Conservation (phyloP, 148 eudicot species). For the Rheum nobile region DNA sequence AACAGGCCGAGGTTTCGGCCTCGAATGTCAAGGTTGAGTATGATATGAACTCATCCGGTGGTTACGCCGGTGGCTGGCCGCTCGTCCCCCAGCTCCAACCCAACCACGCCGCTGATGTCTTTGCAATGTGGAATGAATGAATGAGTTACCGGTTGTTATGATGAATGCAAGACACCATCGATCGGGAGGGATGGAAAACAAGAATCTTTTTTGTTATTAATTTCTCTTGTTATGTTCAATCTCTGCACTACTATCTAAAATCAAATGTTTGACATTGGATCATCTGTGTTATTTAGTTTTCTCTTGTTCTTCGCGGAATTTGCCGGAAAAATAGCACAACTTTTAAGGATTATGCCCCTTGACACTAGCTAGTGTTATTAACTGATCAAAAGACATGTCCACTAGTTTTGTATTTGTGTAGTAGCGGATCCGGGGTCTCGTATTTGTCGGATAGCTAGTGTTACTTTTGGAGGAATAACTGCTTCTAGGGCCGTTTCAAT, state of each 20-base stretch:
- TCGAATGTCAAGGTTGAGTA: constrained; percentile 1
- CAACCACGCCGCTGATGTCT: background rate
- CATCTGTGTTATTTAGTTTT: background rate
- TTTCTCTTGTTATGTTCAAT: background rate
- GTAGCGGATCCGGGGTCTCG: too few species aligned
- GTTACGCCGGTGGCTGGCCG: constrained; percentile 1
- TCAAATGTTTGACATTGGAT: background rate
- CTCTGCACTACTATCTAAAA: background rate
- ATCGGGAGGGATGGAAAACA: background rate
- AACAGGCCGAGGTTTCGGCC: background rate
- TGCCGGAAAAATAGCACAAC: background rate
- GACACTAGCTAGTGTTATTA: too few species aligned
- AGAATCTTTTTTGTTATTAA: background rate
- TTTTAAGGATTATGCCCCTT: too few species aligned
- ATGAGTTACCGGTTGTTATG: too few species aligned
- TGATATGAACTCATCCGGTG: background rate
- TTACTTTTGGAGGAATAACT: too few species aligned
- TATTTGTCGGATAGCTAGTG: too few species aligned
- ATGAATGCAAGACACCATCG: background rate
- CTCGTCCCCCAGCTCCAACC: background rate
- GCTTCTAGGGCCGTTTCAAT: too few species aligned
- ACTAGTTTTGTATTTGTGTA: too few species aligned
- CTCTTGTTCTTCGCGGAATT: background rate
- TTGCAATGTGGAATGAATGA: constrained; percentile 3
- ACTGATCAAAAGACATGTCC: too few species aligned